Base-by-base conservation (phyloP, 1,284 basidiomycete genomes). In the Wolfiporia cocos region DNA sequence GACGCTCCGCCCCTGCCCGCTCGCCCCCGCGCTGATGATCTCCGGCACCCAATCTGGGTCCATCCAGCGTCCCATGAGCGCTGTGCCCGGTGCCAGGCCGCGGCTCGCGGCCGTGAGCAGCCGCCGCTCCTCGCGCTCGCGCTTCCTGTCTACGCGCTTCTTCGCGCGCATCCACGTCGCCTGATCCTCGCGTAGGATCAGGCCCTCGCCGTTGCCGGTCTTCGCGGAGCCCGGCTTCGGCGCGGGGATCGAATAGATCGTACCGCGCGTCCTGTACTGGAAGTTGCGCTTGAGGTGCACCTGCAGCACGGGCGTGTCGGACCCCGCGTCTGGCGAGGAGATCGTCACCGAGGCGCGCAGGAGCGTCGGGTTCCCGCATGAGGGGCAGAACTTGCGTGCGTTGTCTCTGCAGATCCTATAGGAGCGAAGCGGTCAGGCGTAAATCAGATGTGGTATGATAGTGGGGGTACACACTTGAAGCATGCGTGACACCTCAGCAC, bases 401-500 rank as follows among this genome's bases (percentile, higher is more conserved):
- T 81, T 73, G 63, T 99, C 94, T 70, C 95, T 97, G 71, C 95
- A 99, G 49, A 97, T 81, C 65, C 94, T 97, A 21, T n/a, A n/a
- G n/a, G n/a, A n/a, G n/a, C n/a, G n/a, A n/a, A n/a, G n/a, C 28
- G 33, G 9, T 22, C 15, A 14, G 2, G 24, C 6, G 14, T 11
- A 30, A 17, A 30, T 32, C 14, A 23, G 21, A 14, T 17, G 7
- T 28, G 26, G 7, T 7, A 29, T 20, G 12, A 34, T 10, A 30
- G 10, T 29, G 30, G n/a, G 12, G 11, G n/a, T n/a, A 73, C 91
- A 65, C 58, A 97, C 93, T 98, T 98, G 79, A 94, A 98, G 67
- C 96, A 99, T 14, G 93, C 96, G 67, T 99, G 96, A 65, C 96
- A 99, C 44, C 96, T 71, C 50, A 99, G 68, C 1, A 98, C 92